Percentiles rank a stretch among this genome's conserved stretches.
Evolutionary conservation across 495 filamentous ascomycete genomes (phyloP).

Genomic region (Jackrogersella minutella): DNA sequence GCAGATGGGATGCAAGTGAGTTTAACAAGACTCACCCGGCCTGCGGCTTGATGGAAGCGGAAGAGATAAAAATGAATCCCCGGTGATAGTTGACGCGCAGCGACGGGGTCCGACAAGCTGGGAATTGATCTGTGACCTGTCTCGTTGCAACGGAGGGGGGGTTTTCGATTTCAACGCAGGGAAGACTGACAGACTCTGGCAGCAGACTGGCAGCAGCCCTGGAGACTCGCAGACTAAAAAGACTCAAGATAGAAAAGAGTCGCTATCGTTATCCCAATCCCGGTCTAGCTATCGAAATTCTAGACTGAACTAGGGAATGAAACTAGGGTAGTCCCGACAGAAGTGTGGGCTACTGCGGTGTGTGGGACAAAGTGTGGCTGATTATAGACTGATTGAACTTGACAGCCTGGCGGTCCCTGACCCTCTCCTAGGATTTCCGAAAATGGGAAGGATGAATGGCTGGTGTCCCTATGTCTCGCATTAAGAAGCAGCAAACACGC

Average conservation of each 20-base stretch:
- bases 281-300: slow-evolving; percentile 28
- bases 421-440: slow-evolving; percentile 33
- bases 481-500: slow-evolving; percentile 39
- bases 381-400: slow-evolving; percentile 11
- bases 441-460: slow-evolving; percentile 34
- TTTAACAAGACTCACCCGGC: slow-evolving; percentile 29
- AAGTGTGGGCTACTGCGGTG: too few species aligned
- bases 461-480: slow-evolving; percentile 40
- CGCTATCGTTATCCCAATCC: slow-evolving; percentile 26
- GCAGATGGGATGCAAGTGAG: slow-evolving; percentile 24
- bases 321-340: slow-evolving; percentile 20
- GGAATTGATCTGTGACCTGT: slow-evolving; percentile 39
- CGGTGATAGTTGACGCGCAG: slow-evolving; percentile 37
- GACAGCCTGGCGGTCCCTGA: slow-evolving; percentile 2
- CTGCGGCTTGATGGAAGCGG: slow-evolving; percentile 31
- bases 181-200: too few species aligned
- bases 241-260: too few species aligned
- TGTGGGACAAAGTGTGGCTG: slow-evolving; percentile 40
- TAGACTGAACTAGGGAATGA: slow-evolving; percentile 10
- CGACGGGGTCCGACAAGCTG: slow-evolving; percentile 37
- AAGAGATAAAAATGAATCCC: slow-evolving; percentile 26
- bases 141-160: slow-evolving; percentile 24
- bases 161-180: too few species aligned
- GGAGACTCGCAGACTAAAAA: too few species aligned
- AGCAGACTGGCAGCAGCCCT: too few species aligned